phyloP scores from a whole-genome alignment of 495 filamentous ascomycete genomes.

The Tuber indicum region DNA sequence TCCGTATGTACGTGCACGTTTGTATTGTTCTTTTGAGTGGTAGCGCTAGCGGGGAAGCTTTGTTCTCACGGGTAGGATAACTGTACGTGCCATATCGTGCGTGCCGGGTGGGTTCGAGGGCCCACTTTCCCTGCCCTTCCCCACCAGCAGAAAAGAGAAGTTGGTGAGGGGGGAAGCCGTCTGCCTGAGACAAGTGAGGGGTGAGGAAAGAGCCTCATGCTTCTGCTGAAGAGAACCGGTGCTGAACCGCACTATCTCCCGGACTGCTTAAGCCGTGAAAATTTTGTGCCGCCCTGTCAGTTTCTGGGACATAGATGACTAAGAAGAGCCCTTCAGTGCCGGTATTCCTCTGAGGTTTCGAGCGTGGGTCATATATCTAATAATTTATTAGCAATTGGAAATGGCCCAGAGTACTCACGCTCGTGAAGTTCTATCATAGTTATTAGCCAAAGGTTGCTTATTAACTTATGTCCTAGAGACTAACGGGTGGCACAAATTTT shows the following conservation, averaged over 20 bases:
- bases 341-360: too few relatives aligned
- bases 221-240: background rate
- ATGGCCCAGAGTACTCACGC: too few relatives aligned
- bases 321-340: too few relatives aligned
- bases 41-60: background rate
- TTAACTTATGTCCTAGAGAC: too few relatives aligned
- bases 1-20: background rate
- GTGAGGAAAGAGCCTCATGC: background rate
- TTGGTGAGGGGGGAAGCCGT: background rate
- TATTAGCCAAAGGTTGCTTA: too few relatives aligned
- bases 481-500: too few relatives aligned
- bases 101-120: background rate
- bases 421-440: too few relatives aligned
- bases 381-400: too few relatives aligned
- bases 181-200: background rate
- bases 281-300: too few relatives aligned
- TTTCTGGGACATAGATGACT: too few relatives aligned
- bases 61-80: background rate
- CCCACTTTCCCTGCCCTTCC: background rate
- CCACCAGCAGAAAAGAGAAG: background rate
- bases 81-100: background rate
- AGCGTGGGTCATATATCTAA: too few relatives aligned
- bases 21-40: background rate
- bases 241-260: background rate
- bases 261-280: too few relatives aligned